A percentile compares a stretch with the other conserved stretches of the same genome.
Evolutionary conservation across 176 grass and related monocot species (phyloP).

Genomic region (Eleusine indica): DNA sequence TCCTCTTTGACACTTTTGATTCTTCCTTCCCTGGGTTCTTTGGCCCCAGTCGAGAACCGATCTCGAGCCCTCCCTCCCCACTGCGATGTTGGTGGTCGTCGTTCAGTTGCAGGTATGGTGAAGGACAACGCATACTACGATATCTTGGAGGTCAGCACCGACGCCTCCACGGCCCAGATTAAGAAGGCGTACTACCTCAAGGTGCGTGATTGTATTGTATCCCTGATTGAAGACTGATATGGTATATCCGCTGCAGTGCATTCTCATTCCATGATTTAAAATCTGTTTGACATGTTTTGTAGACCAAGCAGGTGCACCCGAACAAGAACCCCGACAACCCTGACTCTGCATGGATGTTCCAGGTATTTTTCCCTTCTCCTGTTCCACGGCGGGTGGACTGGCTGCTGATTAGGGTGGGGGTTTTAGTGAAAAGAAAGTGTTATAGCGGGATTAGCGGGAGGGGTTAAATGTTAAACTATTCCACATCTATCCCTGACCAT

Average conservation of each 20-base stretch:
- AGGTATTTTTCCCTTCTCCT: conserved; percentile 40
- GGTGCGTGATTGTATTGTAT: conserved; percentile 31
- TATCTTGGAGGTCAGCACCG: conserved; percentile 71
- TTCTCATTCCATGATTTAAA: not conserved
- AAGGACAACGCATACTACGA: conserved; percentile 76
- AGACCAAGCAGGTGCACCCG: conserved; percentile 89
- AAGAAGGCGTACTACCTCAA: conserved; percentile 98
- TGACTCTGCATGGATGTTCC: conserved; percentile 72
- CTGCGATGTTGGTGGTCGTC: not conserved
- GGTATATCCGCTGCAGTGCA: not conserved
- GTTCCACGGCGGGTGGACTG: not conserved
- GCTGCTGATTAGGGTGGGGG: too few relatives aligned
- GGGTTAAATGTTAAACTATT: too few relatives aligned
- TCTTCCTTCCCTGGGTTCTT: not conserved
- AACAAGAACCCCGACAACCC: conserved; percentile 85
- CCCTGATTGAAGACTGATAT: not conserved
- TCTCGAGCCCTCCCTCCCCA: conserved; percentile 14
- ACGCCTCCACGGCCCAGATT: conserved; percentile 78
- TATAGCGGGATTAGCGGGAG: too few relatives aligned
- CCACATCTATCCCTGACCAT: too few relatives aligned
- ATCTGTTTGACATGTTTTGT: not conserved
- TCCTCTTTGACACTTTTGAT: not conserved
- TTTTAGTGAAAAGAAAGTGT: too few relatives aligned
- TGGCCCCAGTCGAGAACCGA: not conserved
- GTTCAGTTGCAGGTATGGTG: conserved; percentile 49